Conservation (phyloP, 192 early-diverging fungal genomes). For the Entophlyctis helioformis region DNA sequence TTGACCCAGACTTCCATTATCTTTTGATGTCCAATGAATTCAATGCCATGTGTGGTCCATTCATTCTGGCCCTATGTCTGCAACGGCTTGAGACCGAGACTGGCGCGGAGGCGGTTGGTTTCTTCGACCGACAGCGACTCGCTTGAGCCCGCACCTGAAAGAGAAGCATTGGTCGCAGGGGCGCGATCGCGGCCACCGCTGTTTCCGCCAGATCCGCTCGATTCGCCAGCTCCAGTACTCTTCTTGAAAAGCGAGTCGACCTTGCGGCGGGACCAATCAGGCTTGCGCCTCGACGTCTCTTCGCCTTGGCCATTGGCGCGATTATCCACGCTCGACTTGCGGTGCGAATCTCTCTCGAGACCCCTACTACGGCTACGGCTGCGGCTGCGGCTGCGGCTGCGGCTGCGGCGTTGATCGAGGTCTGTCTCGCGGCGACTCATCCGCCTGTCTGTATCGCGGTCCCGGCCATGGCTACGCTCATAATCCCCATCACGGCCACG, state of each 20-base stretch:
- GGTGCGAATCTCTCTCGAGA: no score
- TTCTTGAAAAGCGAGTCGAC: conserved; percentile 40
- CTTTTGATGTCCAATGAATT: no score
- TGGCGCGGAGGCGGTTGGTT: conserved; percentile 25
- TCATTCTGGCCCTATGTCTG: no score
- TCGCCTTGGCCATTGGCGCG: no score
- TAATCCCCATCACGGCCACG: neutral
- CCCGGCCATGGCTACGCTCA: neutral
- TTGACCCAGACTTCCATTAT: no score
- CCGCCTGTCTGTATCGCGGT: no score
- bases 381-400: neutral
- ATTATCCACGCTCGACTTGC: neutral
- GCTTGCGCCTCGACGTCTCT: conserved; percentile 18
- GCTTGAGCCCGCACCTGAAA: no score
- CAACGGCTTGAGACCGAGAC: conserved; percentile 25
- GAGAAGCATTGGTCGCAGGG: no score
- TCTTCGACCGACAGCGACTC: conserved; percentile 27
- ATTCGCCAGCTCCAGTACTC: conserved; percentile 3
- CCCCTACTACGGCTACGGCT: no score
- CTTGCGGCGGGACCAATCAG: conserved; percentile 33
- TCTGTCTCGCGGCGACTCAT: neutral
- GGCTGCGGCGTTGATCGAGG: neutral
- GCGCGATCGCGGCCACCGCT: conserved; percentile 3
- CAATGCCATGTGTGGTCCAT: no score
- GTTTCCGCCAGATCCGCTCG: neutral